Percentiles rank a stretch among this genome's conserved stretches.
Conservation (phyloP, 225 moss, liverwort and hornwort genomes). For the Physcomitrellopsis africana region DNA sequence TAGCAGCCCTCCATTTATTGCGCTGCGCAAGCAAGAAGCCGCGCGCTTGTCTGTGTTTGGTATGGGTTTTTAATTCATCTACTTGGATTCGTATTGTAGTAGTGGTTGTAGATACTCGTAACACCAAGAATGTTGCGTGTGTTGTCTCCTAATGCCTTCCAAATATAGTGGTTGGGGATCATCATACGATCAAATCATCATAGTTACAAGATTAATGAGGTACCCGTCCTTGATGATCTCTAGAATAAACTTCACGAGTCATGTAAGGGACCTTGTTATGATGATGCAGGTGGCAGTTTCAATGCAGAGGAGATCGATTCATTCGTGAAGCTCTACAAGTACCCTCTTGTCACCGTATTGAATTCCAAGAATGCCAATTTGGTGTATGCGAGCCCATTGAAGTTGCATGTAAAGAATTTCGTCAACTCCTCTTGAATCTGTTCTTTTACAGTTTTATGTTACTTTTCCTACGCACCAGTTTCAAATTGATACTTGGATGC, state of each 20-base stretch:
- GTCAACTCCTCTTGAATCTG: not conserved
- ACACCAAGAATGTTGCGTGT: conserved; percentile 3
- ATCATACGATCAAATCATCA: not conserved
- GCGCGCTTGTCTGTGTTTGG: conserved; percentile 61
- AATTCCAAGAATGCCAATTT: conserved; percentile 50
- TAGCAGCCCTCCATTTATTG: conserved; percentile 55
- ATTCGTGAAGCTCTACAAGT: conserved; percentile 67
- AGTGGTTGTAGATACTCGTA: not conserved
- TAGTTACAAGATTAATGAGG: not conserved
- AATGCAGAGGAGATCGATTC: conserved; percentile 44
- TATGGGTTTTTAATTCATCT: conserved; percentile 9
- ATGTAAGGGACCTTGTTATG: not conserved
- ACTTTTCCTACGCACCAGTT: not conserved
- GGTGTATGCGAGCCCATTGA: conserved; percentile 68
- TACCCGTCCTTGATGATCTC: not conserved
- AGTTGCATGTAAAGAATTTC: conserved; percentile 62
- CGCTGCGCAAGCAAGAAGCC: conserved; percentile 63
- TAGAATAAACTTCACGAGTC: not conserved
- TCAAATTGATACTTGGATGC: conserved; percentile 4
- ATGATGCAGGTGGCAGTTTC: conserved; percentile 50
- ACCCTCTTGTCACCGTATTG: conserved; percentile 63
- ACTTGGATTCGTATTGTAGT: not conserved
- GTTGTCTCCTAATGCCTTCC: conserved; percentile 1
- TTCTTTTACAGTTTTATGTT: conserved; percentile 3
- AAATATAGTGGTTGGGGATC: conserved; percentile 16